Base-by-base conservation (phyloP, 768 basidiomycete genomes). In the Russula lepida region DNA sequence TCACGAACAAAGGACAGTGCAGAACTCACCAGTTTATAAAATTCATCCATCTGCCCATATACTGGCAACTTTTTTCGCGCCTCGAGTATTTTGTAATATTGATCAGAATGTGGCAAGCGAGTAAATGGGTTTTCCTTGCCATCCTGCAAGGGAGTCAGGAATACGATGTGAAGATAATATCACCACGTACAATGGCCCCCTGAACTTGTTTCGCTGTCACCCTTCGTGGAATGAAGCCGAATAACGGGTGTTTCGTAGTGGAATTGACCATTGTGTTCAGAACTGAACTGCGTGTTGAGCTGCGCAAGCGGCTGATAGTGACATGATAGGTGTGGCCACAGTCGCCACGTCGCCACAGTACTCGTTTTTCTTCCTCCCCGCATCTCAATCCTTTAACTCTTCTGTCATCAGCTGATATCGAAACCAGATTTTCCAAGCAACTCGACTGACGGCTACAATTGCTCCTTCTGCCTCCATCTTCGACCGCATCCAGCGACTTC, bases 61-160 rank as follows among this genome's bases (percentile, higher is more conserved):
- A 99, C 94, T 0, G 97, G 95, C 23, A 99, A 78, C 70, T 90
- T 89, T 77, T 86, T 92, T 59, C 97, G 84, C 13, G 79, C 74
- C 68, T 86, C 85, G 28, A 98, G 72, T 60, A 98, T 95, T 75
- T 89, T 92, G 73, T 77, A 84, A 78, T 97, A 98, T 64, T 86
- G 82, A 4, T 81, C 70, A 0, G 91, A 83, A 71, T 86, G 87
- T 0, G 91, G 88, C 60, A 71, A 73, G 60, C 87, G 86, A 4
- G 90, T 97, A 76, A 98, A 98, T 1, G 95, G 89, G 68, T 98
- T 98, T 44, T 87, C 63, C 41, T 88, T 82, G 62, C 86, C 80
- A 68, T 88, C 84, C 92, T 94, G 68, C 12, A 64, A 25, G 19
- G 54, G 4, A 41, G 50, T 64, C 47, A 65, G 28, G n/a, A 37